These are phyloP conservation scores for Paraurostyla sp. DNA, from an alignment of 73 alveolate species.

Conservation along the genomic window DNA sequence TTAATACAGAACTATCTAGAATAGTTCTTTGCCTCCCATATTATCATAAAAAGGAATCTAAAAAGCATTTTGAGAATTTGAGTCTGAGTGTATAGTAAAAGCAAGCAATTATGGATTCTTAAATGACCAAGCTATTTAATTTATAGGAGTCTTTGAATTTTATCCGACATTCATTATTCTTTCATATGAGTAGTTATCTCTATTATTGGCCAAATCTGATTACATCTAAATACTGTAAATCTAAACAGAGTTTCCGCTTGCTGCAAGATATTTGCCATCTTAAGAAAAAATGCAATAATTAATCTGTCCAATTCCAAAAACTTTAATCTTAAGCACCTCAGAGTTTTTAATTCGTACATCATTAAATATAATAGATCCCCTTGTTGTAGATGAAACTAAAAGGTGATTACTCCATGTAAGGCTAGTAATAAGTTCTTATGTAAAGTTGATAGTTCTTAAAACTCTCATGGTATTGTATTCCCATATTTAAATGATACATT, in stretches of 20 bases:
- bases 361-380: not conserved
- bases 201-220: not conserved
- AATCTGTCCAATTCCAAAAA: not conserved
- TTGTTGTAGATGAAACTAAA: not conserved
- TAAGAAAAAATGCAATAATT: constrained; percentile 13
- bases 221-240: not conserved
- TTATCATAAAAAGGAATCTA: too few species aligned
- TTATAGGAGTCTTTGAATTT: not conserved
- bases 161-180: not conserved
- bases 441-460: not conserved
- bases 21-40: too few species aligned
- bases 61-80: too few species aligned
- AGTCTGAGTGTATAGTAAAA: not conserved
- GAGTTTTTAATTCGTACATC: not conserved
- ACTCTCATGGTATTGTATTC: not conserved
- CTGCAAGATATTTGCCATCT: constrained; percentile 20
- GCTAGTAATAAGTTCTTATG: not conserved
- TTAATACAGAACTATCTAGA: too few species aligned
- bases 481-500: not conserved
- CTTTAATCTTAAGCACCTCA: not conserved
- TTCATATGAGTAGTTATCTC: not conserved
- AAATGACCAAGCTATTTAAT: constrained; percentile 22
- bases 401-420: constrained; percentile 22
- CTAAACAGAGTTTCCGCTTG: not conserved
- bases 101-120: not conserved